phyloP scores from a whole-genome alignment of 1,139 yeast species.

The Debaryomyces robertsiae region DNA sequence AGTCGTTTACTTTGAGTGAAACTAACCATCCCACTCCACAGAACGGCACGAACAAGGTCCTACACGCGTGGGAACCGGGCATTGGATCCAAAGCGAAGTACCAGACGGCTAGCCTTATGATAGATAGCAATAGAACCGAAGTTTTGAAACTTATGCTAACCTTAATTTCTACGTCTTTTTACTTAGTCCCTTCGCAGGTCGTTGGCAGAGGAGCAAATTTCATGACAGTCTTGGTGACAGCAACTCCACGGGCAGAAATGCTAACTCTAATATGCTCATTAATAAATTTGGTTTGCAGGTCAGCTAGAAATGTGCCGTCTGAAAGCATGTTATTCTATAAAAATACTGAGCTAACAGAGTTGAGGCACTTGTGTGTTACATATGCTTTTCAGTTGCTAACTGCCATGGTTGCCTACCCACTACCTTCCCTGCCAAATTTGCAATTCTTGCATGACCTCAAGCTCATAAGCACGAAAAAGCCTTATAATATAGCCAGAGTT shows the following conservation, averaged over 20 bases:
- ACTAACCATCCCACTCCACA: constrained; percentile 6
- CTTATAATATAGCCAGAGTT: constrained; percentile 51
- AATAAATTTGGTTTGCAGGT: constrained; percentile 57
- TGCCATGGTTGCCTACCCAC: constrained; percentile 63
- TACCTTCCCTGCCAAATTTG: constrained; percentile 52
- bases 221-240: constrained; percentile 58
- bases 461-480: constrained; percentile 28
- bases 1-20: constrained; percentile 56
- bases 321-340: constrained; percentile 39
- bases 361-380: constrained; percentile 56
- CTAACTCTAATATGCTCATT: constrained; percentile 68
- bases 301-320: constrained; percentile 28
- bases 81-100: constrained; percentile 53
- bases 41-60: constrained; percentile 9
- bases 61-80: constrained; percentile 73
- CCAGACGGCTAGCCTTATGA: constrained; percentile 46
- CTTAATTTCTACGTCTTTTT: constrained; percentile 66
- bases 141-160: constrained; percentile 62
- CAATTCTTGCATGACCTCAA: constrained; percentile 45
- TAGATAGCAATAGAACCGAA: constrained; percentile 71
- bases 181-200: constrained; percentile 46
- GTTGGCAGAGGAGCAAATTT: constrained; percentile 59
- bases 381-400: constrained; percentile 65
- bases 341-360: constrained; percentile 38
- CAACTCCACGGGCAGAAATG: constrained; percentile 49